phyloP scores from a whole-genome alignment of 1,139 yeast genomes.

The Geotrichum aggregatum region DNA sequence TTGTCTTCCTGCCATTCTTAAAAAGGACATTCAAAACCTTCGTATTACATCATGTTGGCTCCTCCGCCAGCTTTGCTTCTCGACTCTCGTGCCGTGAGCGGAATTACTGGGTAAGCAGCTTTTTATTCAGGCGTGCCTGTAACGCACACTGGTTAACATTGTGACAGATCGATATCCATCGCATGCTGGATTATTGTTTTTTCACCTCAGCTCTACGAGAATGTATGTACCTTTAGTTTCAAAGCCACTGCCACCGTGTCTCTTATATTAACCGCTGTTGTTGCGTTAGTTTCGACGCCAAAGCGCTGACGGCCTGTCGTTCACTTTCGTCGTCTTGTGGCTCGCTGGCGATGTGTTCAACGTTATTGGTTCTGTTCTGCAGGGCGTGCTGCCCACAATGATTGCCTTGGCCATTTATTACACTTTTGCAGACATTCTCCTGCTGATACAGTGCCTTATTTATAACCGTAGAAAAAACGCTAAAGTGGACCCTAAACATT shows the following conservation, averaged over 20 bases:
- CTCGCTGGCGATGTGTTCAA: constrained; percentile 86
- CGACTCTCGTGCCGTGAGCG: constrained; percentile 77
- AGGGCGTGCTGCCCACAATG: constrained; percentile 91
- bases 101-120: constrained; percentile 71
- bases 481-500: constrained; percentile 65
- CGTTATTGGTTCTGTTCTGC: constrained; percentile 80
- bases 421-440: constrained; percentile 81
- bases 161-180: constrained; percentile 68
- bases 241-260: too few species aligned
- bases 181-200: constrained; percentile 98
- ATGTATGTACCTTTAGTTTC: constrained; percentile 39
- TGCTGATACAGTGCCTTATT: constrained; percentile 73
- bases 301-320: constrained; percentile 80
- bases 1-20: background rate
- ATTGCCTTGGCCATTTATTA: constrained; percentile 78
- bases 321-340: constrained; percentile 82
- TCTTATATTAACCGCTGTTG: background rate
- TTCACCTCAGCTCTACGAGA: constrained; percentile 94
- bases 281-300: constrained; percentile 58
- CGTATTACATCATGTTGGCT: constrained; percentile 28
- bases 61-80: constrained; percentile 49
- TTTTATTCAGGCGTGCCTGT: too few species aligned
- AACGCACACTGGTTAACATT: constrained; percentile 7
- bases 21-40: too few species aligned
- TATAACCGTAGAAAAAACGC: constrained; percentile 55